These are phyloP conservation scores for Fusarium azukiicola DNA, from an alignment of 2,329 filamentous ascomycete genomes.

Conservation along the genomic window DNA sequence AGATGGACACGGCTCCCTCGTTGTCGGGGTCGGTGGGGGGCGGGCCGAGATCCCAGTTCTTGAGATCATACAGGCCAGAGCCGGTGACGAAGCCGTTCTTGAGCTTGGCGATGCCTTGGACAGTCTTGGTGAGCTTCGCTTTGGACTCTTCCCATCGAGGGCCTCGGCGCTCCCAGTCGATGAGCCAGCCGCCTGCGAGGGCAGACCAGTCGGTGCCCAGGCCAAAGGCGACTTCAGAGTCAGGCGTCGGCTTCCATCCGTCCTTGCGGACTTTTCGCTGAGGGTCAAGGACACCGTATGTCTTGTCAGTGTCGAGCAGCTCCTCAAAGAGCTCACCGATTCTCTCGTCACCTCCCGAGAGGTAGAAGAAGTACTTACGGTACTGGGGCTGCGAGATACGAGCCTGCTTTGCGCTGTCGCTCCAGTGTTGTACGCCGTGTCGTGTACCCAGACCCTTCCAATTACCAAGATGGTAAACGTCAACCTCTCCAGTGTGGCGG, in stretches of 20 bases:
- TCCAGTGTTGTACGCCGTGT: conserved; percentile 81
- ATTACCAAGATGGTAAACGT: conserved; percentile 79
- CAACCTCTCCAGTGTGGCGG: conserved; percentile 80
- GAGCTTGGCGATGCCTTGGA: conserved; percentile 74
- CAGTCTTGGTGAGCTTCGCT: conserved; percentile 70
- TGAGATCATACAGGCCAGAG: conserved; percentile 72
- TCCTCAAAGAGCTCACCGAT: conserved; percentile 76
- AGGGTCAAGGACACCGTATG: conserved; percentile 76
- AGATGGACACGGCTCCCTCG: conserved; percentile 72
- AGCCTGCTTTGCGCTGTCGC: conserved; percentile 81
- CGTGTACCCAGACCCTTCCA: conserved; percentile 81
- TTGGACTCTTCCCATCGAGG: conserved; percentile 74
- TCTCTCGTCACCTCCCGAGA: conserved; percentile 78
- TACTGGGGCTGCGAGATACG: conserved; percentile 78
- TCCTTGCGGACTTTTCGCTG: conserved; percentile 79
- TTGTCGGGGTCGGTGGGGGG: conserved; percentile 76
- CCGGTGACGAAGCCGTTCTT: conserved; percentile 81
- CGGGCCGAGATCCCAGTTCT: conserved; percentile 72
- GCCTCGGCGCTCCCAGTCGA: conserved; percentile 79
- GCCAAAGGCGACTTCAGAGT: conserved; percentile 69
- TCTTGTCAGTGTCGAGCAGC: conserved; percentile 72
- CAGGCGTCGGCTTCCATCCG: conserved; percentile 68
- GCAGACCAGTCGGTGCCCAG: conserved; percentile 81
- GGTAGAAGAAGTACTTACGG: conserved; percentile 76
- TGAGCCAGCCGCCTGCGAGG: conserved; percentile 77